Percentiles rank a stretch among this genome's conserved stretches.
Conservation (phyloP, 495 filamentous ascomycete genomes). For the Aspergillus indologenus region DNA sequence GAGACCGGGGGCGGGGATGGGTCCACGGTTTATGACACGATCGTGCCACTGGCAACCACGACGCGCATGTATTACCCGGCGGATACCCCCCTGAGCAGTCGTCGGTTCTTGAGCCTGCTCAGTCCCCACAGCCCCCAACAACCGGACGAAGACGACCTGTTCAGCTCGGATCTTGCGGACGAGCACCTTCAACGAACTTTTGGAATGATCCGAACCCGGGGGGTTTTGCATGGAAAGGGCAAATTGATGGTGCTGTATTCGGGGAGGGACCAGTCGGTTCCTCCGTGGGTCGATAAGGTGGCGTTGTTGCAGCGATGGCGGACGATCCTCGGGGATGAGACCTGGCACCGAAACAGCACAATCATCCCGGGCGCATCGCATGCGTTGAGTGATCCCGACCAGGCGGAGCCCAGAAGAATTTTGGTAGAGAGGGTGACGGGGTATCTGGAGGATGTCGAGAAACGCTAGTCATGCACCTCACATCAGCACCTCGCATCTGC, state of each 20-base stretch:
- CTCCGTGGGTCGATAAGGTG: conserved; percentile 58
- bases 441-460: conserved; percentile 6
- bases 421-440: conserved; percentile 34
- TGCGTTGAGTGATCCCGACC: conserved; percentile 46
- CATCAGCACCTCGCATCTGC: neutral
- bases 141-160: conserved; percentile 78
- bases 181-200: conserved; percentile 56
- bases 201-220: conserved; percentile 52
- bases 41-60: conserved; percentile 7
- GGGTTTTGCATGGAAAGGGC: conserved; percentile 42
- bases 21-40: conserved; percentile 1
- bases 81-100: conserved; percentile 5
- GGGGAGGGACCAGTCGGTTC: conserved; percentile 68
- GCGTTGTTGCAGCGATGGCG: conserved; percentile 60
- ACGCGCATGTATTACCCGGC: conserved; percentile 1
- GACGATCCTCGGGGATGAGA: conserved; percentile 32
- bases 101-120: conserved; percentile 39
- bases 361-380: conserved; percentile 47
- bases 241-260: conserved; percentile 55
- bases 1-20: neutral
- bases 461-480: neutral
- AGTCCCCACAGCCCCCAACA: conserved; percentile 46
- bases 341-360: conserved; percentile 25
- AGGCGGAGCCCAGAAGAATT: conserved; percentile 40
- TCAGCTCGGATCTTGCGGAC: conserved; percentile 70